Evolutionary conservation across 768 basidiomycete genomes (phyloP).

Genomic region (Brasilioporus rufonigricans): DNA sequence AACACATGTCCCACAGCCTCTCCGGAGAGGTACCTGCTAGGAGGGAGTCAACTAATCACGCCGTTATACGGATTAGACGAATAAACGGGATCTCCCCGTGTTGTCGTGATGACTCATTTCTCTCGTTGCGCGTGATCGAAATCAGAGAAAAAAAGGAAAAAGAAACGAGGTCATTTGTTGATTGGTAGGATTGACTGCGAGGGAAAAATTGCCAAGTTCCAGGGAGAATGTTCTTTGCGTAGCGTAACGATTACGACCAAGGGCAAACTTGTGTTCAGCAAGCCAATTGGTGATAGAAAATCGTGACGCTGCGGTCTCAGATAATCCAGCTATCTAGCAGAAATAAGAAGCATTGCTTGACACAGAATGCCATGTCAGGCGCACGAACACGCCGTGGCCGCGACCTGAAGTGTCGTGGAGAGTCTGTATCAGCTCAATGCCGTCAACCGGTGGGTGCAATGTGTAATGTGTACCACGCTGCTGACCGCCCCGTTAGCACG

Average conservation of each 20-base stretch:
- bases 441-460: neutral
- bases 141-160: neutral
- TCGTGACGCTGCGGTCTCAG: neutral
- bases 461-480: neutral
- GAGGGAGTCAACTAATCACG: neutral
- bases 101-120: slow-evolving; percentile 6
- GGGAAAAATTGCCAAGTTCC: slow-evolving; percentile 9
- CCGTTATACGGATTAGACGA: neutral
- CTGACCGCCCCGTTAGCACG: slow-evolving; percentile 6
- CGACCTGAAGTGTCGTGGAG: neutral
- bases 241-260: slow-evolving; percentile 16
- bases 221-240: slow-evolving; percentile 4
- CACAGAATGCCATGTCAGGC: neutral
- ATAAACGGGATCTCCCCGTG: neutral
- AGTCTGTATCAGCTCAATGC: slow-evolving; percentile 3
- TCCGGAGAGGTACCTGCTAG: too few species aligned
- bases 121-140: neutral
- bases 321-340: neutral
- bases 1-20: too few species aligned
- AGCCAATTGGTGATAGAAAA: neutral
- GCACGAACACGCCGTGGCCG: neutral
- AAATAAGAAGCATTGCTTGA: neutral
- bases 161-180: neutral
- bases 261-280: neutral
- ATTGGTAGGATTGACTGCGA: neutral